Evolutionary conservation across 441 rosid species (phyloP).

Genomic region (Bocquillonia castaneifolia): DNA sequence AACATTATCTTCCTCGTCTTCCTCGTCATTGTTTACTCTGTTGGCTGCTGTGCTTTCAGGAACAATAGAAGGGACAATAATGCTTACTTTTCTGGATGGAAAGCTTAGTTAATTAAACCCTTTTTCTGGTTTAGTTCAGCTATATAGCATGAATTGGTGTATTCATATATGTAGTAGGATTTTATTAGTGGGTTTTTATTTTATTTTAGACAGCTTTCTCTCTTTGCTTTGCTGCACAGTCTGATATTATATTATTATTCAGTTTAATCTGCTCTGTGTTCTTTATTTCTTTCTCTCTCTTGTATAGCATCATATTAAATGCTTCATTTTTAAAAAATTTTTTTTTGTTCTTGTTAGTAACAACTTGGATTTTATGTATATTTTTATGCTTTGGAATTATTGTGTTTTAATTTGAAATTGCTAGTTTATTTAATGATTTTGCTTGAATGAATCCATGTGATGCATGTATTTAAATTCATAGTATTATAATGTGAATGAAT

Average conservation of each 20-base stretch:
- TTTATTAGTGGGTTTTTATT: too few relatives aligned
- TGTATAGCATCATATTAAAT: constrained; percentile 20
- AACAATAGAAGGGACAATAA: constrained; percentile 63
- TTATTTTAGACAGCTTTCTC: background rate
- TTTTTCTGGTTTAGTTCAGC: background rate
- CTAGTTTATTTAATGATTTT: too few relatives aligned
- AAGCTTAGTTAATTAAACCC: constrained; percentile 17
- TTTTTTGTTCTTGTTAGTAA: too few relatives aligned
- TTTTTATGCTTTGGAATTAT: too few relatives aligned
- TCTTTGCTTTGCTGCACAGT: background rate
- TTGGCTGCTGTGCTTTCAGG: constrained; percentile 78
- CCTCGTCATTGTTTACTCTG: constrained; percentile 54
- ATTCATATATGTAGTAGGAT: constrained; percentile 1
- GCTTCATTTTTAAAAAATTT: too few relatives aligned
- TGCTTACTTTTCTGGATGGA: constrained; percentile 27
- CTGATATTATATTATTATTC: constrained; percentile 2
- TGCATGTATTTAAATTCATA: too few relatives aligned
- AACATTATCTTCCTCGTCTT: constrained; percentile 51
- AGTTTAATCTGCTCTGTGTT: background rate
- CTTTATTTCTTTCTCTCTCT: background rate
- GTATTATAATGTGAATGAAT: too few relatives aligned
- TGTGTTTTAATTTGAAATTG: too few relatives aligned
- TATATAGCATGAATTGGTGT: background rate
- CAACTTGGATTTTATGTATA: too few relatives aligned
- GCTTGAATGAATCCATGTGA: too few relatives aligned